These are phyloP conservation scores for Epichloe bromicola DNA, from an alignment of 2,329 filamentous ascomycete species.

Conservation along the genomic window DNA sequence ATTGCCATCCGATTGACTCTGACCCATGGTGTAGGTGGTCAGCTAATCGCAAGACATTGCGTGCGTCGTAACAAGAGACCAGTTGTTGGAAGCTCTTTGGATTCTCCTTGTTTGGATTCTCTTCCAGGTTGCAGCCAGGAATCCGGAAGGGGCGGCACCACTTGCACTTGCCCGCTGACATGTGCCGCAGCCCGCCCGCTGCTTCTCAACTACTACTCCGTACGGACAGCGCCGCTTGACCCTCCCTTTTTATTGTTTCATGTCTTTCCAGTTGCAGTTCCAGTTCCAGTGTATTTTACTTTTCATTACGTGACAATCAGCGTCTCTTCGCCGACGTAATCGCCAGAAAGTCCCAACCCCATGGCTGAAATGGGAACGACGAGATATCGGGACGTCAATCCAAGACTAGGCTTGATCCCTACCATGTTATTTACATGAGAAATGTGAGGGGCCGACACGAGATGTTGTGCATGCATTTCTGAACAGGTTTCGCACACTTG, in stretches of 20 bases:
- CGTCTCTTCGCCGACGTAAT: too few relatives aligned
- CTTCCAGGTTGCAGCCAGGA: not conserved
- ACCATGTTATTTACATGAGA: too few relatives aligned
- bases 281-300: too few relatives aligned
- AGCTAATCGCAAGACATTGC: conserved; percentile 12
- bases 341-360: too few relatives aligned
- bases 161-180: not conserved
- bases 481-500: not conserved
- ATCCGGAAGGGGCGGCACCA: not conserved
- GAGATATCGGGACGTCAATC: too few relatives aligned
- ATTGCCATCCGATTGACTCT: conserved; percentile 34
- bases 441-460: not conserved
- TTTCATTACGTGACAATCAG: too few relatives aligned
- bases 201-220: not conserved
- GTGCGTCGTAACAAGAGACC: not conserved
- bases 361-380: too few relatives aligned
- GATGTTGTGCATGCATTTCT: not conserved
- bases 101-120: not conserved
- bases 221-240: too few relatives aligned
- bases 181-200: not conserved
- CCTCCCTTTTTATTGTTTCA: too few relatives aligned
- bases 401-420: too few relatives aligned
- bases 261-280: too few relatives aligned
- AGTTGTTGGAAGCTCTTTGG: not conserved
- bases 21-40: conserved; percentile 32